phyloP scores from a whole-genome alignment of 2,329 filamentous ascomycete species.

The Beauveria varroae region DNA sequence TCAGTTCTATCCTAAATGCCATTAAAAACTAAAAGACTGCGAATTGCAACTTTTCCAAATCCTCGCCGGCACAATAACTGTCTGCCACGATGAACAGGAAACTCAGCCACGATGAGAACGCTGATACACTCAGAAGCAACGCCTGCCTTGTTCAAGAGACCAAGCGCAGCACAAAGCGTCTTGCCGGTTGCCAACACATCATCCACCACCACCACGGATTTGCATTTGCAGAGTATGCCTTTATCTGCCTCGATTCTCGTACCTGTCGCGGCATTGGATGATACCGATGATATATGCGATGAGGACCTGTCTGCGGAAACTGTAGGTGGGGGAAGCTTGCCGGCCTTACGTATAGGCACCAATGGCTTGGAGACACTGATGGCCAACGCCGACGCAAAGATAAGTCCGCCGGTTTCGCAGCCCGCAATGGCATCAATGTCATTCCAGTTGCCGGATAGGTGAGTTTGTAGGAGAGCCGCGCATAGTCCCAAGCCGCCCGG shows the following conservation, averaged over 20 bases:
- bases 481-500: conserved; percentile 43
- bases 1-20: conserved; percentile 14
- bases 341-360: conserved; percentile 44
- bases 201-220: conserved; percentile 48
- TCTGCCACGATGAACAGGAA: conserved; percentile 46
- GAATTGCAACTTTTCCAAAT: conserved; percentile 42
- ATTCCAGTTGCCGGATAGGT: conserved; percentile 40
- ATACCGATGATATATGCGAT: conserved; percentile 38
- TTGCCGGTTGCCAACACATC: conserved; percentile 51
- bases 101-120: conserved; percentile 50
- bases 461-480: conserved; percentile 38
- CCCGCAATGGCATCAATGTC: conserved; percentile 37
- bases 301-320: conserved; percentile 37
- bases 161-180: conserved; percentile 46
- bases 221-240: conserved; percentile 30
- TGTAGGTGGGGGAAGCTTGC: conserved; percentile 52
- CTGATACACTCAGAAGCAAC: conserved; percentile 32
- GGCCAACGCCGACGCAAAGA: conserved; percentile 47
- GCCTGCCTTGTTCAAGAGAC: conserved; percentile 37
- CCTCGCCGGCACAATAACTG: conserved; percentile 35
- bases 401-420: conserved; percentile 51
- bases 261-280: conserved; percentile 14
- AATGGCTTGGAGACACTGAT: conserved; percentile 32
- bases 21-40: conserved; percentile 42
- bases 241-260: conserved; percentile 40